Conservation (phyloP, 805 yeast species). For the Millerago galiae region DNA sequence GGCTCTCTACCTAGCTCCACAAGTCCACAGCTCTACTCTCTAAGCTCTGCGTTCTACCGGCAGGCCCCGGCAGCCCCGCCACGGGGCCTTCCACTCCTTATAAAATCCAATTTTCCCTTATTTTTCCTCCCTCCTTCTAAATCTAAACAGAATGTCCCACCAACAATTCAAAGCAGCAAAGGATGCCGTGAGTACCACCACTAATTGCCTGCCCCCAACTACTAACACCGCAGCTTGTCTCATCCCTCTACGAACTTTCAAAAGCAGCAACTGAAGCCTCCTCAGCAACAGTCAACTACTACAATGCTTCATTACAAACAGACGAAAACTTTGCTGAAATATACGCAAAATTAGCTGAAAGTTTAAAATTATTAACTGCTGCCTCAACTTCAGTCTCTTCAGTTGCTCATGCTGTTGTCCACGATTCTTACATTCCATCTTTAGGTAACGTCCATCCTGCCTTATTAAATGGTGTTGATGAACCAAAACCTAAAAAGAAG, state of each 20-base stretch:
- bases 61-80: too few relatives aligned
- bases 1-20: too few relatives aligned
- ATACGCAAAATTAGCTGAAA: slow-evolving; percentile 35
- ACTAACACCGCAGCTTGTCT: slow-evolving; percentile 43
- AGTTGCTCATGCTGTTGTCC: slow-evolving; percentile 16
- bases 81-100: too few relatives aligned
- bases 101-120: neutral
- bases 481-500: slow-evolving; percentile 33
- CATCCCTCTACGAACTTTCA: slow-evolving; percentile 74
- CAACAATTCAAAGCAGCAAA: slow-evolving; percentile 21
- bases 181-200: slow-evolving; percentile 17
- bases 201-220: neutral
- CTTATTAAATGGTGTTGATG: slow-evolving; percentile 9
- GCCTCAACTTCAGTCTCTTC: slow-evolving; percentile 28
- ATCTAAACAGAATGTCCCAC: slow-evolving; percentile 12
- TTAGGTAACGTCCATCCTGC: slow-evolving; percentile 7
- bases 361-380: slow-evolving; percentile 33
- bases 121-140: neutral
- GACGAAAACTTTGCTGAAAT: slow-evolving; percentile 41
- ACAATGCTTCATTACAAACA: slow-evolving; percentile 47
- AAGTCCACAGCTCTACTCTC: too few relatives aligned
- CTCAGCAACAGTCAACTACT: slow-evolving; percentile 69
- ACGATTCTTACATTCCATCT: slow-evolving; percentile 8
- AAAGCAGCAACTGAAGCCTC: slow-evolving; percentile 87
- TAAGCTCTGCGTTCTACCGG: too few relatives aligned